Base-by-base conservation (phyloP, 2,329 filamentous ascomycete species). In the Anisogramma anomala region DNA sequence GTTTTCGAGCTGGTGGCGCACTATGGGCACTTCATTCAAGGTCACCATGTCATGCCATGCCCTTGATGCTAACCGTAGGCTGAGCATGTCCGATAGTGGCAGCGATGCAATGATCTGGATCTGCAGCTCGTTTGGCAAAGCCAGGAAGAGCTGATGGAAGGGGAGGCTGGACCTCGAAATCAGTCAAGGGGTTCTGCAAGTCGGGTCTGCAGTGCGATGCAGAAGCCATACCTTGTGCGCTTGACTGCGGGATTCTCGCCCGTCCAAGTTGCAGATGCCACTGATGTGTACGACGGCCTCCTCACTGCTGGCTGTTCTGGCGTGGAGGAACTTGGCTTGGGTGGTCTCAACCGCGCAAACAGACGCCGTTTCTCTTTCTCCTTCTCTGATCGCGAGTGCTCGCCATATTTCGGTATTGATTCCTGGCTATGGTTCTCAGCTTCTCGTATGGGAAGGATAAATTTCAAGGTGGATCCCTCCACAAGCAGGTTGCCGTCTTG, bases 41-140 rank as follows among this genome's bases (percentile, higher is more conserved):
- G 72, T 74, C 27, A 81, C 65, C 48, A 79, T 65, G 18, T 66
- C 61, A 50, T 79, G 75, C 64, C 75, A 76, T 25, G 69, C 67
- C 50, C 68, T 72, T 1, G 74, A 80, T 11, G 71, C 67, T 20
- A 72, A 55, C 45, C 77, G 70, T 17, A 81, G 62, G 46, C 67
- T 77, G 23, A 81, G 62, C 13, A 80, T 62, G 45, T 78, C 74
- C 23, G 71, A 71, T 27, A 81, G 64, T 1, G 77, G 73, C 20
- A 81, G 61, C 1, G 68, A 68, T 3, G 72, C 67, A 36, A 80
- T 70, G 48, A 81, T 71, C 51, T 79, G 73, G 18, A 77, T 67
- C 55, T 79, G 75, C 33, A 81, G 58, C 56, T 81, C 77, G 45
- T 68, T 74, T 2, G 77, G 77, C 5, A 81, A 59, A 22, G 60